phyloP scores from a whole-genome alignment of 106 monocot genomes.

The Chionographis japonica region DNA sequence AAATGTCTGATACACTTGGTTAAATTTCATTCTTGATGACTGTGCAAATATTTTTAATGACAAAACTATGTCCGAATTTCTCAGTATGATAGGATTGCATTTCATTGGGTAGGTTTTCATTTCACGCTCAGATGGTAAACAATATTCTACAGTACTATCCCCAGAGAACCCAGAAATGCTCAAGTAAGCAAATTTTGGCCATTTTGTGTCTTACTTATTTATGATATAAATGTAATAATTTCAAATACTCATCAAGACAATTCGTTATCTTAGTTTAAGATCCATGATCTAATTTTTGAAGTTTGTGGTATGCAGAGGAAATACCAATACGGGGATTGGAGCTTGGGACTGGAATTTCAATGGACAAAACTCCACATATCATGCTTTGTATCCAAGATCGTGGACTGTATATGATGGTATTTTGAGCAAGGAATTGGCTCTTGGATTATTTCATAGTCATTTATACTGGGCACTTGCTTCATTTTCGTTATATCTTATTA shows the following conservation, averaged over 20 bases:
- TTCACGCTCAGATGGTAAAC: slow-evolving; percentile 71
- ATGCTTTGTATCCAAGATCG: slow-evolving; percentile 86
- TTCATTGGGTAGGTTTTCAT: slow-evolving; percentile 57
- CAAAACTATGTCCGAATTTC: no score
- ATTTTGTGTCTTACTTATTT: neutral
- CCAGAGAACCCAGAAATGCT: slow-evolving; percentile 31
- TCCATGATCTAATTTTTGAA: slow-evolving; percentile 5
- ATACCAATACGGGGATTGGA: slow-evolving; percentile 54
- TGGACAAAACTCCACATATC: slow-evolving; percentile 64
- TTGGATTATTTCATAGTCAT: neutral
- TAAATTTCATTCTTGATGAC: neutral
- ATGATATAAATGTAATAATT: neutral
- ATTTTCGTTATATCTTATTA: slow-evolving; percentile 8
- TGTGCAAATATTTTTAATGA: neutral
- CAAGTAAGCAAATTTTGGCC: slow-evolving; percentile 48
- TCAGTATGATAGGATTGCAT: slow-evolving; percentile 18
- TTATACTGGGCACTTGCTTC: no score
- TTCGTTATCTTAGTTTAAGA: neutral
- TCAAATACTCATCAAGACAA: neutral
- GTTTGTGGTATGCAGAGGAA: slow-evolving; percentile 42
- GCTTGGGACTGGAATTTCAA: slow-evolving; percentile 91
- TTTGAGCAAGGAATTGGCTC: neutral
- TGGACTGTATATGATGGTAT: slow-evolving; percentile 93
- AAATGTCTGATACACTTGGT: no score
- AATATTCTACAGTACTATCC: slow-evolving; percentile 68